Percentiles rank a stretch among this genome's conserved stretches.
Evolutionary conservation across 371 early-diverging fungal species (phyloP).

Genomic region (Mucor mucedo): DNA sequence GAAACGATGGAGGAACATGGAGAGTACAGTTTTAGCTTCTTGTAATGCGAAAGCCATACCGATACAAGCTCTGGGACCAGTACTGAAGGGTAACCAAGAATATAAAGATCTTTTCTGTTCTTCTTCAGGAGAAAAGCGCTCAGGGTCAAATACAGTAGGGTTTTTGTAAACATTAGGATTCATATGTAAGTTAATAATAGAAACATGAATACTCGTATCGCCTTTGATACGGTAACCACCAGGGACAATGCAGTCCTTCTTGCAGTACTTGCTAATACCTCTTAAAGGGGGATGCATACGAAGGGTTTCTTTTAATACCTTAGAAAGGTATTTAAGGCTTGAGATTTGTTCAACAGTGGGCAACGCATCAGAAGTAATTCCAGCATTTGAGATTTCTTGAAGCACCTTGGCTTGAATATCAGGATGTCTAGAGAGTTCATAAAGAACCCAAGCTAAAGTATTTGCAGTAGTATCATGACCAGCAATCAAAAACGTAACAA

Average conservation of each 20-base stretch:
- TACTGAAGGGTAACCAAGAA: conserved; percentile 64
- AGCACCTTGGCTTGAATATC: conserved; percentile 47
- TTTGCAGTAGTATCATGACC: conserved; percentile 61
- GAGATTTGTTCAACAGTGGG: conserved; percentile 54
- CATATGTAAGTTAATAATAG: conserved; percentile 47
- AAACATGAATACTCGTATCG: conserved; percentile 20
- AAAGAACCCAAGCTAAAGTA: conserved; percentile 57
- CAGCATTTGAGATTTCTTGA: conserved; percentile 59
- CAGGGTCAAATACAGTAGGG: conserved; percentile 57
- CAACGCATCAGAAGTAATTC: conserved; percentile 40
- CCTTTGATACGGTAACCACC: conserved; percentile 47
- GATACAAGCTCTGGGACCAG: conserved; percentile 34
- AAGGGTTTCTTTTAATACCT: conserved; percentile 59
- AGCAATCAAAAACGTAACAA: conserved; percentile 62
- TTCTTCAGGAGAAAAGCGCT: conserved; percentile 59
- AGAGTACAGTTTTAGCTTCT: conserved; percentile 62
- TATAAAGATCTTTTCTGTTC: conserved; percentile 56
- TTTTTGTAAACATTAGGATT: conserved; percentile 52
- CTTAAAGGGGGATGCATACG: conserved; percentile 60
- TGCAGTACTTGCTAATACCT: conserved; percentile 49
- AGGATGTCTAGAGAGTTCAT: conserved; percentile 51
- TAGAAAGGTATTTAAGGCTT: conserved; percentile 45
- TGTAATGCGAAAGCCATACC: conserved; percentile 53
- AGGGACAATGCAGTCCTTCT: conserved; percentile 57
- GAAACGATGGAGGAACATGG: conserved; percentile 50